phyloP scores from a whole-genome alignment of 805 yeast species.

The Ogataea degrootiae region DNA sequence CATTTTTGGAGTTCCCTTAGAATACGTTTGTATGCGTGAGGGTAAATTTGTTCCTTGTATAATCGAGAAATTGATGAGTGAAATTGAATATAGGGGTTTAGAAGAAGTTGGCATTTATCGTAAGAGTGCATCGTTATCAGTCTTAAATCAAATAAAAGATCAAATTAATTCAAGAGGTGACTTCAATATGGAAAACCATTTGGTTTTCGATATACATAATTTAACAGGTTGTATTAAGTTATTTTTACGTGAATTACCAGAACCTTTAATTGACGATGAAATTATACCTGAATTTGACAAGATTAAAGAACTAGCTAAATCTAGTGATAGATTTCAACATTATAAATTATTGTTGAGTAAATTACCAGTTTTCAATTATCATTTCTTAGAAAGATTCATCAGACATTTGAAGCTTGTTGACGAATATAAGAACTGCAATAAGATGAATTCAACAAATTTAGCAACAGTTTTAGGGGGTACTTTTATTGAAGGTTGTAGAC shows the following conservation, averaged over 20 bases:
- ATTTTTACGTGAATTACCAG: slow-evolving; percentile 81
- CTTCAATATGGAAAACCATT: slow-evolving; percentile 38
- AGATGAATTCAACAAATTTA: slow-evolving; percentile 84
- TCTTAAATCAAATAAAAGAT: slow-evolving; percentile 38
- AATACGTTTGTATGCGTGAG: slow-evolving; percentile 71
- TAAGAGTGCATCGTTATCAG: slow-evolving; percentile 49
- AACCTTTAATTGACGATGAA: slow-evolving; percentile 66
- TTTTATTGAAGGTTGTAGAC: slow-evolving; percentile 49
- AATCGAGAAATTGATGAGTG: slow-evolving; percentile 60
- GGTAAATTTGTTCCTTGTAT: slow-evolving; percentile 57
- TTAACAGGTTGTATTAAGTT: slow-evolving; percentile 84
- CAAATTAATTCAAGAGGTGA: slow-evolving; percentile 44
- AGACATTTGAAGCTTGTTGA: slow-evolving; percentile 69
- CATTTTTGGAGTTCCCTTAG: slow-evolving; percentile 86
- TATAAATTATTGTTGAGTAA: slow-evolving; percentile 23
- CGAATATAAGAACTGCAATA: slow-evolving; percentile 60
- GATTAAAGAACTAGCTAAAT: slow-evolving; percentile 23
- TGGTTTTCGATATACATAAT: slow-evolving; percentile 69
- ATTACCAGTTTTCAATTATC: slow-evolving; percentile 65
- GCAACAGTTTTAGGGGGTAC: slow-evolving; percentile 83
- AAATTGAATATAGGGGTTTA: slow-evolving; percentile 80
- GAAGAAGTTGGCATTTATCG: slow-evolving; percentile 91
- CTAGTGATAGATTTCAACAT: slow-evolving; percentile 20
- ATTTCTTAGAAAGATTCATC: slow-evolving; percentile 60
- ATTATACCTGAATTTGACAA: slow-evolving; percentile 55